Base-by-base conservation (phyloP, 768 basidiomycete species). In the Neoboletus brunneissimus region DNA sequence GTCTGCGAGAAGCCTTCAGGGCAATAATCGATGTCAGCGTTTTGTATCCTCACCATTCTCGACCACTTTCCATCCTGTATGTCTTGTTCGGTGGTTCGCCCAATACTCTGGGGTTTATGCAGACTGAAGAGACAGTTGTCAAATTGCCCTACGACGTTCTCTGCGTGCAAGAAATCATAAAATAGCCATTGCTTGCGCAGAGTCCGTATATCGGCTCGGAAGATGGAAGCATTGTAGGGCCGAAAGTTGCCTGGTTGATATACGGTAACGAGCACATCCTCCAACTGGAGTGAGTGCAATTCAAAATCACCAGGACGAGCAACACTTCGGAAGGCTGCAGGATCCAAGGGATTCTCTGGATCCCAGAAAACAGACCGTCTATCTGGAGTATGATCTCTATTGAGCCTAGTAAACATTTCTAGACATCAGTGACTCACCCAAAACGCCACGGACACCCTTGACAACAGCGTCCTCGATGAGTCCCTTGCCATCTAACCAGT, bases 71-170 rank as follows among this genome's bases (percentile, higher is more conserved):
- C 86, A 67, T 94, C 88, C 68, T 87, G 84, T 32, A 90, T 67
- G 57, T 96, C 94, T 65, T 85, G 89, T 66, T 92, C 88, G 46
- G 86, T 92, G 5, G 92, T 94, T 58, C 92, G 79, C 2, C 95
- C 93, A 49, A 98, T 91, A 68, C 92, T 96, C 75, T 98, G 96
- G 7, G 96, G 96, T 67, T 87, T 89, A 66, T 98, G 97, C 60
- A 99, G 69, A 68, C 95, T 98, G 76, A 97, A 97, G 20, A 99
- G 69, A 65, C 97, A 99, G 67, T 98, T 98, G 70, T 99, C 97
- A 60, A 94, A 91, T 70, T 99, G 97, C 5, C 97, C 97, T 10
- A 97, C 96, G 41, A 98, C 89, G 60, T 89, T 91, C 67, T 98
- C 95, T 0, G 97, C 95, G 48, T 67, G 70, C 57, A 98, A 74